phyloP scores from a whole-genome alignment of 73 alveolate genomes.

The Paramecium primaurelia region DNA sequence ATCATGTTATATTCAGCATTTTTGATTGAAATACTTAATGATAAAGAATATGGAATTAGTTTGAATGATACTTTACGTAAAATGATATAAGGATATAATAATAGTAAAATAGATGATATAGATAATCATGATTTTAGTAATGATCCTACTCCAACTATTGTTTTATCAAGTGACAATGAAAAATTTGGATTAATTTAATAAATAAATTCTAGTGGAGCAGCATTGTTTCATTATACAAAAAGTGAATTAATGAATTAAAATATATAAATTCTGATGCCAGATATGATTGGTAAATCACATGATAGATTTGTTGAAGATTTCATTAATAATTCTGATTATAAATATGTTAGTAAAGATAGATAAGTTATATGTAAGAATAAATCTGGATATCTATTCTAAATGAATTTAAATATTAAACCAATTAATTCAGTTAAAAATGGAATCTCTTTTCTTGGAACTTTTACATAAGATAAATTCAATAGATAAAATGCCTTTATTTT shows the following conservation, averaged over 20 bases:
- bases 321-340: not conserved
- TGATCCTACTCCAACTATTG: conserved; percentile 23
- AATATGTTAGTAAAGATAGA: conserved; percentile 17
- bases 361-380: not conserved
- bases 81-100: not conserved
- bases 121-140: conserved; percentile 45
- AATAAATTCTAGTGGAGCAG: not conserved
- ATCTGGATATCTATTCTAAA: not conserved
- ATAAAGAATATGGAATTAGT: not conserved
- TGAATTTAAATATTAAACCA: not conserved
- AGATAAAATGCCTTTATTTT: not conserved
- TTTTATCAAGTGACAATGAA: conserved; percentile 23
- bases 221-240: conserved; percentile 18
- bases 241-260: conserved; percentile 27
- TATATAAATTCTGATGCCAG: not conserved
- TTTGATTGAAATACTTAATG: not conserved
- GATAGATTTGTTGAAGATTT: conserved; percentile 29
- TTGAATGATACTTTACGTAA: conserved; percentile 11
- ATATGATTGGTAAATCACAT: conserved; percentile 30
- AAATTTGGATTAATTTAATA: conserved; percentile 17
- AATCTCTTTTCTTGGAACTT: not conserved
- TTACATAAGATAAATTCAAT: not conserved
- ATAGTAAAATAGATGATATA: conserved; percentile 29
- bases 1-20: not conserved
- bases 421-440: conserved; percentile 41